A percentile compares a stretch with the other conserved stretches of the same genome.
Conservation (phyloP, 257 asterid genomes). For the Thymus mandschuricus region DNA sequence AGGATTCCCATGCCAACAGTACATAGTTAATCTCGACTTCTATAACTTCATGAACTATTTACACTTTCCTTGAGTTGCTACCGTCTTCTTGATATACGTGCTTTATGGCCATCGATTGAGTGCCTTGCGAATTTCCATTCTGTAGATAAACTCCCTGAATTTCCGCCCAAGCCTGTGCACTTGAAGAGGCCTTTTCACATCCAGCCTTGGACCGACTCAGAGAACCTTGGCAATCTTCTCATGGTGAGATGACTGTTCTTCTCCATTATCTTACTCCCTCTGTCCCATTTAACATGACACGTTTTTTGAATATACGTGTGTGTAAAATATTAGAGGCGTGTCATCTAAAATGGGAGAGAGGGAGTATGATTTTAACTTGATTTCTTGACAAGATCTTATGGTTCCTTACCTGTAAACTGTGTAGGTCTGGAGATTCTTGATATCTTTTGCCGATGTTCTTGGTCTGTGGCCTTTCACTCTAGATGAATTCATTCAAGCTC, state of each 20-base stretch:
- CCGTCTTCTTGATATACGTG: constrained; percentile 21
- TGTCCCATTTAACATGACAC: no score
- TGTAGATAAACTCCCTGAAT: constrained; percentile 70
- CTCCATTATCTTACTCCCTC: not conserved
- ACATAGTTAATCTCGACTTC: not conserved
- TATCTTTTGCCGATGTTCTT: constrained; percentile 85
- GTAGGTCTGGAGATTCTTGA: constrained; percentile 91
- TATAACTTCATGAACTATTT: constrained; percentile 1
- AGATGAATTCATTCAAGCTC: constrained; percentile 82
- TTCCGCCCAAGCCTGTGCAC: constrained; percentile 64
- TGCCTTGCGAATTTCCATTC: constrained; percentile 31
- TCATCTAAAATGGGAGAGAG: no score
- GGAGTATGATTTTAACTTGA: not conserved
- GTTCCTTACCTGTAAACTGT: constrained; percentile 25
- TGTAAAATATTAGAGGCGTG: no score
- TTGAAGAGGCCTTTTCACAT: constrained; percentile 68
- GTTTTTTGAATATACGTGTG: no score
- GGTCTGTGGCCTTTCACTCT: constrained; percentile 93
- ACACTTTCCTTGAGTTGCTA: constrained; percentile 8
- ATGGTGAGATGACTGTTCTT: constrained; percentile 63
- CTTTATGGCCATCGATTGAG: constrained; percentile 27
- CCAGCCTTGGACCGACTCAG: constrained; percentile 86
- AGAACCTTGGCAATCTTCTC: constrained; percentile 67
- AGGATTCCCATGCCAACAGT: not conserved
- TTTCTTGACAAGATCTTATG: constrained; percentile 22